phyloP scores from a whole-genome alignment of 768 basidiomycete species.

The Auriscalpium vulgare region DNA sequence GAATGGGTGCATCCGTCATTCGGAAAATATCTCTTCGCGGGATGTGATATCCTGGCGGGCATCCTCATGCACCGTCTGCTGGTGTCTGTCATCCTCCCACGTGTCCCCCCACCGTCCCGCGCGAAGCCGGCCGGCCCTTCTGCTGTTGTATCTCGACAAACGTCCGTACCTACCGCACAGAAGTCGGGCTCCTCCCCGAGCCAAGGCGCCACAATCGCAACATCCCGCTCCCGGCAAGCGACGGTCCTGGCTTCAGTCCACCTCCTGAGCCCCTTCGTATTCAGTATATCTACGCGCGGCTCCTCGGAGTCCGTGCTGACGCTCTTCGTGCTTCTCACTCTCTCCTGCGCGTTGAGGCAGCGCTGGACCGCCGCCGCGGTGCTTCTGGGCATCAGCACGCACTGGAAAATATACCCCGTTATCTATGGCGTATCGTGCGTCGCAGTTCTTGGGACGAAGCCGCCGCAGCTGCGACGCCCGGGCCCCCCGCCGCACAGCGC shows the following conservation, averaged over 20 bases:
- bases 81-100: conserved; percentile 39
- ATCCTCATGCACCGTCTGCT: conserved; percentile 61
- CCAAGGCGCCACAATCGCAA: conserved; percentile 1
- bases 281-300: conserved; percentile 94
- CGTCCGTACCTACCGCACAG: neutral
- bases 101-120: neutral
- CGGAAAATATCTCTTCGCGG: conserved; percentile 85
- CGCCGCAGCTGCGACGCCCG: neutral
- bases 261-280: conserved; percentile 89
- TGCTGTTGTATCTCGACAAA: neutral
- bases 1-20: conserved; percentile 74
- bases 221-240: conserved; percentile 24
- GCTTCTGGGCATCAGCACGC: conserved; percentile 73
- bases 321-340: conserved; percentile 63
- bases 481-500: neutral
- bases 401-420: conserved; percentile 97
- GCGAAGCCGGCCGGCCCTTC: neutral
- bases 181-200: neutral
- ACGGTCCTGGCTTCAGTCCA: conserved; percentile 61
- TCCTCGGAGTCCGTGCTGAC: conserved; percentile 89
- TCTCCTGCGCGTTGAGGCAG: conserved; percentile 50
- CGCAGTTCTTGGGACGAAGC: conserved; percentile 34
- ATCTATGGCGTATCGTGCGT: conserved; percentile 82
- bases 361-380: conserved; percentile 63
- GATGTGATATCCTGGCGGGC: conserved; percentile 77